A percentile compares a stretch with the other conserved stretches of the same genome.
Evolutionary conservation across 352 stramenopile genomes (phyloP).

Genomic region (Globisporangium polare): DNA sequence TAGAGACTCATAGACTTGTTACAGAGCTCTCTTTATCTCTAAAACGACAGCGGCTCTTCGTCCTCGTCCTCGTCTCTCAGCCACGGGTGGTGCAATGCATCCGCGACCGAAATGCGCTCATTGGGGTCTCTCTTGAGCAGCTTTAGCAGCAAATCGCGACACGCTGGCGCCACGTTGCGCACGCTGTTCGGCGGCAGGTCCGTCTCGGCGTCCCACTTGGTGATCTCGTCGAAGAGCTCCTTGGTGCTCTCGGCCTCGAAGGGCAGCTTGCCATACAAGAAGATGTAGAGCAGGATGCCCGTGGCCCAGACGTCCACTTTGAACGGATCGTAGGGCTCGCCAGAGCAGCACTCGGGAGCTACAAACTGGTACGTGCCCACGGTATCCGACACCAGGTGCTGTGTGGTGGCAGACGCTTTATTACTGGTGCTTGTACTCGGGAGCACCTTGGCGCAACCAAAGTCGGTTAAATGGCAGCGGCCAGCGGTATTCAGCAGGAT

Average conservation of each 20-base stretch:
- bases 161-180: constrained; percentile 24
- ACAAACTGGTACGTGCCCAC: constrained; percentile 90
- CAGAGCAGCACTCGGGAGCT: constrained; percentile 83
- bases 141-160: constrained; percentile 42
- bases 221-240: constrained; percentile 82
- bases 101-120: constrained; percentile 48
- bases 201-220: constrained; percentile 29
- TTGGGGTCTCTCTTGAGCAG: constrained; percentile 48
- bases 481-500: constrained; percentile 75
- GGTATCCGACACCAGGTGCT: constrained; percentile 59
- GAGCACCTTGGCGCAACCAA: constrained; percentile 73
- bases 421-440: neutral
- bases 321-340: constrained; percentile 81
- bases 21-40: constrained; percentile 10
- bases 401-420: neutral
- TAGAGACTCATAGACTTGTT: neutral
- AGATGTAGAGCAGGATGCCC: constrained; percentile 83
- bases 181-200: constrained; percentile 23
- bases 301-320: constrained; percentile 84
- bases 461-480: constrained; percentile 85
- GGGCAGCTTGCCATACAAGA: constrained; percentile 77
- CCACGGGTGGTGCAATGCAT: constrained; percentile 62
- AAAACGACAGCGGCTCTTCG: constrained; percentile 73
- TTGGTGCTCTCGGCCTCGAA: constrained; percentile 70
- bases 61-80: constrained; percentile 32